Evolutionary conservation across 2,329 filamentous ascomycete species (phyloP), one percentile per base, ranked within the genome.

Genomic region (Peltaster fructicola): DNA sequence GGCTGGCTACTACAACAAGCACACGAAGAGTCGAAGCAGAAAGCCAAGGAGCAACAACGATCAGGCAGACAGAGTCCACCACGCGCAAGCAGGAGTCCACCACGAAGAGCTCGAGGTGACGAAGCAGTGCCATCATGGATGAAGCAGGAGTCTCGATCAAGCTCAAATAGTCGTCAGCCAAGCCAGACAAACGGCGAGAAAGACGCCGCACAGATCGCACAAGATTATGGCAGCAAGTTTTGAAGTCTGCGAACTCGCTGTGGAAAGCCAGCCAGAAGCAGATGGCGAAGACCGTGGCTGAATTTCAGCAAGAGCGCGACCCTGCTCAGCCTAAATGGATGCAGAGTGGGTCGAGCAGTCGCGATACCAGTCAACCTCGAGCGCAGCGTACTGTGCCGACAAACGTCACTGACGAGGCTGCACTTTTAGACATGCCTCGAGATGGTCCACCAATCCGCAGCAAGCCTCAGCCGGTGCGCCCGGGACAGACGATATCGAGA

Each of bases 221-320:
- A 80, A 5, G 76, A 84, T 16, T 63, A 95, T 43, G 79, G 88
- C 1, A 80, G 59, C 21, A 90, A 66, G 33, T 98, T 8, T 72
- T 95, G 50, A 98, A 98, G 49, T 88, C 84, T 3, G 88, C 88
- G 2, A 91, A 90, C 37, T 85, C 80, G 1, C 55, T 95, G 1
- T 98, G 88, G 88, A 98, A 92, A 47, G 79, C 77, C 3, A 73
- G 85, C 1, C 80, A 84, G 44, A 98, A 92, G 52, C 84, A 80
- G 47, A 68, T 95, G 30, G 81, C 91, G 42, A 81, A 88, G 50
- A 85, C 81, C 4, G 78, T 95, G 16, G 73, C 82, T 6, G 88
- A 98, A 9, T 77, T 95, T 30, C 68, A 70, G 38, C 54, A 61
- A 26, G 82, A 91, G 41, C 64, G 61, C 14, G 82, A 92, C 43